Evolutionary conservation across 768 basidiomycete species (phyloP).

Genomic region (Tephrocybe sp.): DNA sequence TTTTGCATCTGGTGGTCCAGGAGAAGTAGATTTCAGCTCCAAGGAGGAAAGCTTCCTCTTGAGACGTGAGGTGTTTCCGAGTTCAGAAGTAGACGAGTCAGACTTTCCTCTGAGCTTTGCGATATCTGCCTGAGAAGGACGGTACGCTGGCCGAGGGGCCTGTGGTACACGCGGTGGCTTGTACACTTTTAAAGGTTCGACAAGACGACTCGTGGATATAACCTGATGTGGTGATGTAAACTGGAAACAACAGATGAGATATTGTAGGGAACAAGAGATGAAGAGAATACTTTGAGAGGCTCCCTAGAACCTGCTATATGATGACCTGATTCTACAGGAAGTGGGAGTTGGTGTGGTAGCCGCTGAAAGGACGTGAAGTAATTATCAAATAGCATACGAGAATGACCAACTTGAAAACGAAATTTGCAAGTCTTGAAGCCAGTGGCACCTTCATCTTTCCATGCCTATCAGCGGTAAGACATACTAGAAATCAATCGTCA

Average conservation of each 20-base stretch:
- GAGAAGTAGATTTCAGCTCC: neutral
- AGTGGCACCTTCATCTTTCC: constrained; percentile 18
- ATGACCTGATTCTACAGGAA: neutral
- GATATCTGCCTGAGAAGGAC: constrained; percentile 5
- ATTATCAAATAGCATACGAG: neutral
- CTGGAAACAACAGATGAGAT: neutral
- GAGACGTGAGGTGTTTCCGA: neutral
- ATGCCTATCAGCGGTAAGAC: constrained; percentile 12
- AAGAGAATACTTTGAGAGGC: neutral
- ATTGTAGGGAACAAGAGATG: neutral
- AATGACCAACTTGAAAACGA: constrained; percentile 16
- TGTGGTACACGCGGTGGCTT: neutral
- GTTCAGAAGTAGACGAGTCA: neutral
- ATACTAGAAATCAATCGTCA: neutral
- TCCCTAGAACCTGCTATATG: neutral
- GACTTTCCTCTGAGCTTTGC: constrained; percentile 1
- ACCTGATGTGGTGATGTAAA: too few relatives aligned
- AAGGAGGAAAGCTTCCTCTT: neutral
- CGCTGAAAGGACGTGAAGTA: neutral
- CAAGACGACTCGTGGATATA: neutral
- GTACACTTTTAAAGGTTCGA: neutral
- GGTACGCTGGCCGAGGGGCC: constrained; percentile 11
- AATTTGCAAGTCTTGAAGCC: constrained; percentile 24
- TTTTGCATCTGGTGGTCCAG: neutral
- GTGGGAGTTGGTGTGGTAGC: constrained; percentile 5